Percentiles rank a stretch among this genome's conserved stretches.
phyloP scores from a whole-genome alignment of 1,284 basidiomycete species.

The Irpex sp. region DNA sequence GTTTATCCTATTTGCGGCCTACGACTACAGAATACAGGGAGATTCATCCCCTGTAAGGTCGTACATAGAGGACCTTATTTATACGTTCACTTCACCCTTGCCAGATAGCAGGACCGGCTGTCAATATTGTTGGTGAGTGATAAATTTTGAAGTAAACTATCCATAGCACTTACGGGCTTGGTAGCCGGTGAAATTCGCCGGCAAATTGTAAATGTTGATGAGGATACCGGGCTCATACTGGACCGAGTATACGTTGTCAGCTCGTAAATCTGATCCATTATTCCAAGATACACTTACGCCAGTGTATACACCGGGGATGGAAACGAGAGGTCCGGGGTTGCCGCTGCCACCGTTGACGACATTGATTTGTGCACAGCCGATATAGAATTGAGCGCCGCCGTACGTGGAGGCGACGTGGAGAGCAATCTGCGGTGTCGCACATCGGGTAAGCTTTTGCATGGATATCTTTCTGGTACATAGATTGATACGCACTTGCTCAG shows the following conservation, averaged over 20 bases:
- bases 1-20: too few relatives aligned
- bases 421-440: constrained; percentile 12
- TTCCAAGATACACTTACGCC: constrained; percentile 13
- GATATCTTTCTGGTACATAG: not conserved
- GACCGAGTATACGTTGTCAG: not conserved
- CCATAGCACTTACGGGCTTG: constrained; percentile 10
- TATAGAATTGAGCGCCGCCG: constrained; percentile 28
- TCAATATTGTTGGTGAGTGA: not conserved
- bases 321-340: constrained; percentile 29
- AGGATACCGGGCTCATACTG: constrained; percentile 24
- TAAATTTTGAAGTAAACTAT: not conserved
- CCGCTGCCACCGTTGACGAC: constrained; percentile 34
- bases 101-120: constrained; percentile 19
- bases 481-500: constrained; percentile 20
- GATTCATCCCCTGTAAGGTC: too few relatives aligned
- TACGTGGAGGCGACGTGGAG: constrained; percentile 22
- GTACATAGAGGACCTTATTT: too few relatives aligned
- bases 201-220: constrained; percentile 26
- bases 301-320: constrained; percentile 35
- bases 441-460: not conserved
- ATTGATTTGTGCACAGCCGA: constrained; percentile 29
- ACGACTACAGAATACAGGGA: too few relatives aligned
- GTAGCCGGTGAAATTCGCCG: constrained; percentile 19
- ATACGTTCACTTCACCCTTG: constrained; percentile 8
- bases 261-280: not conserved